Conservation (phyloP, 2,329 filamentous ascomycete species). For the Ophiocordyceps sinensis region DNA sequence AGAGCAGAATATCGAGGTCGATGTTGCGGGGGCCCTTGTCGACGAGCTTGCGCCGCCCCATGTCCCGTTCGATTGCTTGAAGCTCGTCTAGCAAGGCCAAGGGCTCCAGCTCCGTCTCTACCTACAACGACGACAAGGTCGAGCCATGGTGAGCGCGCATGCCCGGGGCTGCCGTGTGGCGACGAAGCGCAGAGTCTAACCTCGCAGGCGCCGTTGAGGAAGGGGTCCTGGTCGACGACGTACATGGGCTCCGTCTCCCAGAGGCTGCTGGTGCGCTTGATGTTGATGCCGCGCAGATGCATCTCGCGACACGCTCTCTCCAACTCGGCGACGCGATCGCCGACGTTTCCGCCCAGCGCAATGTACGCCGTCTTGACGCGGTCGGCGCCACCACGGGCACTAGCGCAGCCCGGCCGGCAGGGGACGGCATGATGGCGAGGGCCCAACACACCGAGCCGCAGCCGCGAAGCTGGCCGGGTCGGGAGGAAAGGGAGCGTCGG, state of each 20-base stretch:
- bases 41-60: constrained; percentile 71
- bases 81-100: constrained; percentile 64
- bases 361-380: constrained; percentile 50
- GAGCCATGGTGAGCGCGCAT: background rate
- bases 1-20: constrained; percentile 83
- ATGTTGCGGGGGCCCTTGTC: constrained; percentile 94
- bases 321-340: constrained; percentile 72
- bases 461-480: background rate
- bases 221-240: constrained; percentile 72
- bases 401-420: constrained; percentile 13
- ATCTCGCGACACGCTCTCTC: constrained; percentile 71
- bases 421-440: background rate
- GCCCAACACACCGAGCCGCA: background rate
- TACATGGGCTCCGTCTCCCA: constrained; percentile 99
- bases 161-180: background rate
- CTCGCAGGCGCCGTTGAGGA: constrained; percentile 87
- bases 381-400: constrained; percentile 16
- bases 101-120: constrained; percentile 66
- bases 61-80: constrained; percentile 65
- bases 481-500: no score
- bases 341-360: constrained; percentile 85
- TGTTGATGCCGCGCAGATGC: constrained; percentile 54
- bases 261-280: constrained; percentile 70
- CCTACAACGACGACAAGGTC: constrained; percentile 30
- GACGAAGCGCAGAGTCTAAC: constrained; percentile 25